Conservation (phyloP, 192 early-diverging fungal genomes). For the Coemansia sp. region DNA sequence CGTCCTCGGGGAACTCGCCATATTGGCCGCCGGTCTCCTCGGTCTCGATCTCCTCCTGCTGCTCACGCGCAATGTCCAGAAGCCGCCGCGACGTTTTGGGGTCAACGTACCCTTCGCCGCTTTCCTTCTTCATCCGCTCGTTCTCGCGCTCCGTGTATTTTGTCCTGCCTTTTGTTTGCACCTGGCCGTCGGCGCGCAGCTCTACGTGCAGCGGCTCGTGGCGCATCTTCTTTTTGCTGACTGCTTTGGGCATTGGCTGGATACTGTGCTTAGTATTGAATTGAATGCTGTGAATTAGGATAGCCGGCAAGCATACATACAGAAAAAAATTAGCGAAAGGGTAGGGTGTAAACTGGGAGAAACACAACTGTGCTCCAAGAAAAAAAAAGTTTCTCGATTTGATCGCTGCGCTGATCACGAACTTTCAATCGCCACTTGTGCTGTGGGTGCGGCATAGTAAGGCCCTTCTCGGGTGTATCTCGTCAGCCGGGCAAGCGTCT, state of each 20-base stretch:
- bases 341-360: too few relatives aligned
- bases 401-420: not conserved
- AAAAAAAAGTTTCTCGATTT: constrained; percentile 5
- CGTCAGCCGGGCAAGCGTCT: constrained; percentile 17
- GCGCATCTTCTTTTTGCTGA: constrained; percentile 51
- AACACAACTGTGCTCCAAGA: too few relatives aligned
- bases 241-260: constrained; percentile 31
- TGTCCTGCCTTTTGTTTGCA: constrained; percentile 53
- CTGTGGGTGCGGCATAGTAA: constrained; percentile 26
- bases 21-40: constrained; percentile 59
- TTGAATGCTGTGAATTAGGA: constrained; percentile 1
- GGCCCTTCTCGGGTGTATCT: constrained; percentile 45
- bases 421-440: constrained; percentile 34
- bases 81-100: constrained; percentile 88
- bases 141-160: constrained; percentile 63
- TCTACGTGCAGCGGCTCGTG: constrained; percentile 89
- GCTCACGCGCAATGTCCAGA: constrained; percentile 81
- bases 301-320: not conserved
- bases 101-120: constrained; percentile 60
- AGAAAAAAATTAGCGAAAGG: constrained; percentile 1
- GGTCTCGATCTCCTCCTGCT: constrained; percentile 83
- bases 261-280: not conserved
- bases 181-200: constrained; percentile 60
- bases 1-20: constrained; percentile 28
- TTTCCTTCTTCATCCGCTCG: constrained; percentile 53